Evolutionary conservation across 345 rosid genomes (phyloP).

Genomic region (Linum trigynum): DNA sequence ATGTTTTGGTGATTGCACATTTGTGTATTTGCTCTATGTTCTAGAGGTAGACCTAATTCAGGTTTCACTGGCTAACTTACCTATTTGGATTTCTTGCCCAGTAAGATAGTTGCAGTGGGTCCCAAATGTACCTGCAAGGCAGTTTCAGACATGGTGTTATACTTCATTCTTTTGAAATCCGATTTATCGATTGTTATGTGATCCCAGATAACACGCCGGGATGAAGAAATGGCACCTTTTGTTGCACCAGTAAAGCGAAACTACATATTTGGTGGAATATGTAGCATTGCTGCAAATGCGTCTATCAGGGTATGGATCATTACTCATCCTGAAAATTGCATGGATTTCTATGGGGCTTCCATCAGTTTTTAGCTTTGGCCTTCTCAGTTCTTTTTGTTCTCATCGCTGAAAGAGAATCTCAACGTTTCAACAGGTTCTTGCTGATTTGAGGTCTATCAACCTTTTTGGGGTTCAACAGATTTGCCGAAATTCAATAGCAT

Average conservation of each 20-base stretch:
- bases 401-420: conserved; percentile 5
- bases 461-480: conserved; percentile 98
- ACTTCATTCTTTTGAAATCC: background rate
- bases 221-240: conserved; percentile 91
- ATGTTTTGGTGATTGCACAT: too few relatives aligned
- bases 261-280: conserved; percentile 95
- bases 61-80: too few relatives aligned
- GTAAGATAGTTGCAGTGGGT: background rate
- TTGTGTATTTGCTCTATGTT: too few relatives aligned
- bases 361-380: background rate
- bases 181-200: background rate
- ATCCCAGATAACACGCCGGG: conserved; percentile 78
- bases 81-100: too few relatives aligned
- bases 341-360: background rate
- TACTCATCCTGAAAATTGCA: conserved; percentile 4
- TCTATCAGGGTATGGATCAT: conserved; percentile 62
- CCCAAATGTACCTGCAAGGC: background rate
- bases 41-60: too few relatives aligned
- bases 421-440: conserved; percentile 56
- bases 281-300: conserved; percentile 74
- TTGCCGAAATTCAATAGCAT: conserved; percentile 87
- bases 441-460: conserved; percentile 69
- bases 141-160: background rate
- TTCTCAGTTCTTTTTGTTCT: background rate
- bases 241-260: conserved; percentile 57